These are phyloP conservation scores for Triadica sebifera DNA, from an alignment of 345 rosid species.

Conservation along the genomic window DNA sequence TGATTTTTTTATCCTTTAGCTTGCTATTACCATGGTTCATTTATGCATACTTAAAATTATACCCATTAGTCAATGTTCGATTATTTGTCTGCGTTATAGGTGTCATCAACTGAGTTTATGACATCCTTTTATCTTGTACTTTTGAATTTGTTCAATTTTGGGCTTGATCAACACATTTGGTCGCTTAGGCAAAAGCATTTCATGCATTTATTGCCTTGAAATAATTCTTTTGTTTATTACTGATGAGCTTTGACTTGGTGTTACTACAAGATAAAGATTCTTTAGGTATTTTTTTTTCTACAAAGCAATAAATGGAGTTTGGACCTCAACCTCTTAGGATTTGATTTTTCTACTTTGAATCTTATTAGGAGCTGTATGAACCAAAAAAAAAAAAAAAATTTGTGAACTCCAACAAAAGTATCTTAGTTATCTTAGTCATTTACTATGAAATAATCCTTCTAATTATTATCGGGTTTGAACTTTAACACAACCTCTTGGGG, in stretches of 20 bases:
- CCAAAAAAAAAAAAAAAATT: background rate
- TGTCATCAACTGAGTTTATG: background rate
- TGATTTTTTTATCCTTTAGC: background rate
- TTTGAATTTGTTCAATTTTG: conserved; percentile 2
- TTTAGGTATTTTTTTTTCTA: background rate
- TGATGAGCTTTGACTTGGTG: background rate
- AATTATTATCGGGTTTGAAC: background rate
- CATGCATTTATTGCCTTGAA: background rate
- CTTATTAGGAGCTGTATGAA: background rate
- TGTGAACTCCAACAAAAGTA: background rate
- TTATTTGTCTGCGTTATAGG: background rate
- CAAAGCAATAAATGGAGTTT: background rate
- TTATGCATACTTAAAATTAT: background rate
- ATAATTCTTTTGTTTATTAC: background rate
- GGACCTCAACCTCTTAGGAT: background rate
- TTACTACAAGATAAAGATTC: background rate
- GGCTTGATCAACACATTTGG: background rate
- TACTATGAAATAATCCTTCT: background rate
- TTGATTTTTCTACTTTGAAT: no score
- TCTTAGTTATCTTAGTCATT: background rate
- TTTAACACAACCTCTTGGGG: background rate
- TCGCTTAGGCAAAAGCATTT: background rate
- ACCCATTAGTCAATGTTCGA: background rate
- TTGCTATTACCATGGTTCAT: background rate
- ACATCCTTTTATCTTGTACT: background rate